Evolutionary conservation across 371 early-diverging fungal species (phyloP), one percentile per base, ranked within the genome.

Genomic region (Mucor ambiguus): DNA sequence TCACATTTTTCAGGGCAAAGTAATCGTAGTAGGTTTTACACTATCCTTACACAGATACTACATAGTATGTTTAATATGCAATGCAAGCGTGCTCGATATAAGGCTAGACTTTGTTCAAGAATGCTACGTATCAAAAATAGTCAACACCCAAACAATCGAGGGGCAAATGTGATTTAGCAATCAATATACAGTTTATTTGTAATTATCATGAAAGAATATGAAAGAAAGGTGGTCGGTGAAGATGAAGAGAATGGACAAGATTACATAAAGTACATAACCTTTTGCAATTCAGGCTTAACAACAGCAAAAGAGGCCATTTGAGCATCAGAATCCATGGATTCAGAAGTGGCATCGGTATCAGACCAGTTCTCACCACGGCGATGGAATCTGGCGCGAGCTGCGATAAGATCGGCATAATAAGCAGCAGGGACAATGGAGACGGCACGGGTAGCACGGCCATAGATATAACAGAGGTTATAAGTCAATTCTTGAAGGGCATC

Each of bases 361-460:
- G 74, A 75, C 82, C 84, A 82, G 61, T 80, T 73, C 54, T 85
- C 85, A 44, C 80, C 77, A 49, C 77, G 73, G n/a, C 79, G 69
- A 69, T 97, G 96, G 86, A 92, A 94, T 43, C 95, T 86, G 33
- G 89, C 89, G 61, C 93, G 87, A 54, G 87, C 87, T 16, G 95
- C 95, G 10, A 94, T 88, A 48, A 95, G 75, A 76, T 97, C 92
- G 22, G 96, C 95, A 76, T 96, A 97, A 81, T 96, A 97, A 18
- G 92, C 92, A 14, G 96, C 90, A 4, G 95, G 94, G 1, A 89
- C 87, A 10, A 97, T 86, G 28, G 89, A 87, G 11, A 97, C 96
- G 24, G 88, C 80, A 58, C 93, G 87, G 20, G 93, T 92, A 22
- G 92, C 92, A 48, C 95, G 87, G 65, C 93, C 92, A 76, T 94